These are phyloP conservation scores for Parachaetomium inaequale DNA, from an alignment of 495 filamentous ascomycete species.

Conservation along the genomic window DNA sequence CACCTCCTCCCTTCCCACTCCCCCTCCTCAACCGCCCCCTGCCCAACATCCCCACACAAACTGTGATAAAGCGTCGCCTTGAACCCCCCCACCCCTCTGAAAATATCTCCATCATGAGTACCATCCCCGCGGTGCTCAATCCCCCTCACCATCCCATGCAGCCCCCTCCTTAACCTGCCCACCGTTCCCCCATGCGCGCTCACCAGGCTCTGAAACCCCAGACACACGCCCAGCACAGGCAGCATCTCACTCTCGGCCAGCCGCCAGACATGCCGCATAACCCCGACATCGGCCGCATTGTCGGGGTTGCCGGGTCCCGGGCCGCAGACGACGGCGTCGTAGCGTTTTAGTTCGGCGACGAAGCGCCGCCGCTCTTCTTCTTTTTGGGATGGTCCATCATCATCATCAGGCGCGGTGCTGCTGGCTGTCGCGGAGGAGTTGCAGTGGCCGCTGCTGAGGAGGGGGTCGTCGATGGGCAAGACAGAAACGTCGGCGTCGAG, in stretches of 20 bases:
- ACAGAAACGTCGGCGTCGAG: constrained; percentile 63
- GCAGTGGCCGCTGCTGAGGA: constrained; percentile 19
- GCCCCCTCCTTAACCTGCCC: constrained; percentile 57
- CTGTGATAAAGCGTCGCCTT: constrained; percentile 87
- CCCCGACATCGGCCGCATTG: constrained; percentile 63
- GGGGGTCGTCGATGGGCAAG: constrained; percentile 64
- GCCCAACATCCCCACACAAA: constrained; percentile 61
- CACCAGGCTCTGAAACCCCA: constrained; percentile 85
- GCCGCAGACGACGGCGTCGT: constrained; percentile 74
- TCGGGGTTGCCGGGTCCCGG: constrained; percentile 71
- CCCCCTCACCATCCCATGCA: constrained; percentile 75
- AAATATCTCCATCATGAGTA: constrained; percentile 38
- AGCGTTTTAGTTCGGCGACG: constrained; percentile 50
- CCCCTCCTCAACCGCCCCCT: constrained; percentile 30
- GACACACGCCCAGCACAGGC: constrained; percentile 83
- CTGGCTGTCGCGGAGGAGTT: background rate
- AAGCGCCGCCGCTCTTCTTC: constrained; percentile 27
- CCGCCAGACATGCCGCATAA: constrained; percentile 75
- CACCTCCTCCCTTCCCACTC: constrained; percentile 38
- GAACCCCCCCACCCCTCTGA: constrained; percentile 51
- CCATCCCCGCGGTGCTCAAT: constrained; percentile 50
- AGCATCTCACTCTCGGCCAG: constrained; percentile 55
- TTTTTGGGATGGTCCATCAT: background rate
- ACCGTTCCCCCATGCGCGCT: constrained; percentile 63
- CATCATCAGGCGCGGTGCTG: background rate